Evolutionary conservation across 495 filamentous ascomycete genomes (phyloP).

Genomic region (Staphylotrichum longicolle): DNA sequence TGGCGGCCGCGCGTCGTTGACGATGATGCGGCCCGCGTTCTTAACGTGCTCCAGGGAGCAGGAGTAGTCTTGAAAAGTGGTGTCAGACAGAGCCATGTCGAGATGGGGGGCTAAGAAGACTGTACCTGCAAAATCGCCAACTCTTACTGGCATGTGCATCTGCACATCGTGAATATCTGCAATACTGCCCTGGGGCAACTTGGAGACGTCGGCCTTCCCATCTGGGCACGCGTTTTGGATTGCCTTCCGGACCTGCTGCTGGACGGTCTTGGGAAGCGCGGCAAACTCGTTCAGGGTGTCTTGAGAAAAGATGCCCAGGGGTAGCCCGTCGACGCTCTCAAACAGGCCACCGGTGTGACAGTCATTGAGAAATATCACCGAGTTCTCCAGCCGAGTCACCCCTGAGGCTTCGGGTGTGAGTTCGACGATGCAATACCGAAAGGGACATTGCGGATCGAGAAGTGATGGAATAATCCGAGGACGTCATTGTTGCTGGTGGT

Average conservation of each 20-base stretch:
- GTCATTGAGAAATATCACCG: constrained; percentile 3
- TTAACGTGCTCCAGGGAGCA: constrained; percentile 7
- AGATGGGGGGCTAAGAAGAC: too few species aligned
- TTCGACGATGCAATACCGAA: constrained; percentile 4
- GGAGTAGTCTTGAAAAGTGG: not conserved
- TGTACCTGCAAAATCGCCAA: constrained; percentile 9
- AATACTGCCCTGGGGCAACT: not conserved
- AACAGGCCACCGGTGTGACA: not conserved
- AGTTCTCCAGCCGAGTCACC: constrained; percentile 4
- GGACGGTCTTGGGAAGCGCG: not conserved
- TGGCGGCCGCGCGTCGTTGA: constrained; percentile 10
- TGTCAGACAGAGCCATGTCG: too few species aligned
- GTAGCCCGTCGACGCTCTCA: not conserved
- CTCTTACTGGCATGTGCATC: constrained; percentile 11
- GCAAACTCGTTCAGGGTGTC: constrained; percentile 7
- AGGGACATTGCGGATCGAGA: constrained; percentile 8
- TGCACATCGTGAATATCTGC: not conserved
- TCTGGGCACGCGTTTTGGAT: not conserved
- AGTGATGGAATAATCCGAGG: constrained; percentile 10
- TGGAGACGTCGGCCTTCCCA: not conserved
- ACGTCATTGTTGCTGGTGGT: not conserved
- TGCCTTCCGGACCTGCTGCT: not conserved
- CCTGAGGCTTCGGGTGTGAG: not conserved
- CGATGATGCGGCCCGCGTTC: constrained; percentile 11
- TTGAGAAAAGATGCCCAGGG: not conserved